Evolutionary conservation across 352 stramenopile genomes (phyloP), one percentile per base, ranked within the genome.

Genomic region (Globisporangium splendens): DNA sequence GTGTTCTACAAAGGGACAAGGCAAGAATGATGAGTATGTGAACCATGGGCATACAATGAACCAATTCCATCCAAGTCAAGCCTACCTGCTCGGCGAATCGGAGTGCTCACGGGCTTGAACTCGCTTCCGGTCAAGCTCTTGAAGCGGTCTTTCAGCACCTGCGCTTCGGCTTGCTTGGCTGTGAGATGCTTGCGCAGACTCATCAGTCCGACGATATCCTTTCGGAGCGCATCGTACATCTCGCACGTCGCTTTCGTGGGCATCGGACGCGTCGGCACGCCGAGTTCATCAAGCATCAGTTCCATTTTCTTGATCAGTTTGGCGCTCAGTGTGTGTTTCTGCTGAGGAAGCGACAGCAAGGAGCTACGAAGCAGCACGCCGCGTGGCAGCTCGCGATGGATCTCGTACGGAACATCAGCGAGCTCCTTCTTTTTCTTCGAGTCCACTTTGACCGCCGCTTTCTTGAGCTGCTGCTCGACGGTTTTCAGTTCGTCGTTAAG

Each of bases 401-500:
- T 80, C 61, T 84, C 68, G 61, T 79, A 84, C 11, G 77, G 76
- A 15, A 86, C 73, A 21, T 86, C 70, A 0, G 74, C 73, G 17
- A 88, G 63, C 59, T 88, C 80, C 48, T 88, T 91, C 57, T 84
- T 88, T 66, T 79, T 91, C 66, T 91, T 91, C 1, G 63, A 59
- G 51, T 91, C 80, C 4, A 77, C 72, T 63, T 70, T 77, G 8
- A 85, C 68, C 5, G 79, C 69, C 35, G 70, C 75, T 49, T 88
- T 88, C 56, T 91, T 91, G 5, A 91, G 66, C 54, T 91, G 80
- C 57, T 79, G 68, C 56, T 91, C 80, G 47, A 88, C 72, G 8
- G 54, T 56, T 21, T 71, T 68, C 17, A 91, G 59, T 48, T 88
- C 78, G 22, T 88, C 76, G 20, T 75, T 77, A 0, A 91, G 65